phyloP scores from a whole-genome alignment of 495 filamentous ascomycete species.

The Achaetomiella virescens region DNA sequence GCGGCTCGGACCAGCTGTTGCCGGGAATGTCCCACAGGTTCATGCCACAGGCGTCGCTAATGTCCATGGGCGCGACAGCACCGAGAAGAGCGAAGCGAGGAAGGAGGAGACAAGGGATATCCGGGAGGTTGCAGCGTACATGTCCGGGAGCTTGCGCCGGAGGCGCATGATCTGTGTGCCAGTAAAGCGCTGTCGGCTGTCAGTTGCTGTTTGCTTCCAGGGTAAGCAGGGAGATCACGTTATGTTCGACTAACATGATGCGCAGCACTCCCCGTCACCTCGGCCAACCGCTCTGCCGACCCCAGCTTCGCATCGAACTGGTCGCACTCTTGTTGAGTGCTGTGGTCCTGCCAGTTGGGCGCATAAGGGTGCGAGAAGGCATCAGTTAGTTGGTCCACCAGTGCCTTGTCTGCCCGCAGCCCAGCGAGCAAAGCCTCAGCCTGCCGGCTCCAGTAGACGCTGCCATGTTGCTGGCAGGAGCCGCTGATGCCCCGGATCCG shows the following conservation, averaged over 20 bases:
- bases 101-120: slow-evolving; percentile 95
- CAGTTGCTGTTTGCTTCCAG: slow-evolving; percentile 12
- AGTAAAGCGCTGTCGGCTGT: slow-evolving; percentile 74
- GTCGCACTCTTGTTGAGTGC: slow-evolving; percentile 87
- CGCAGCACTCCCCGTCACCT: slow-evolving; percentile 80
- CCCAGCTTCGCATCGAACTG: slow-evolving; percentile 71
- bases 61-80: slow-evolving; percentile 79
- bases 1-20: slow-evolving; percentile 62
- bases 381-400: slow-evolving; percentile 61
- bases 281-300: slow-evolving; percentile 58
- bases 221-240: neutral
- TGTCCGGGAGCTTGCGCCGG: slow-evolving; percentile 66
- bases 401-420: slow-evolving; percentile 51
- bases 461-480: slow-evolving; percentile 94
- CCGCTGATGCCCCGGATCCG: slow-evolving; percentile 79
- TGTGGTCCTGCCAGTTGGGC: slow-evolving; percentile 97
- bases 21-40: slow-evolving; percentile 88
- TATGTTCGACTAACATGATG: slow-evolving; percentile 65
- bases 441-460: slow-evolving; percentile 76
- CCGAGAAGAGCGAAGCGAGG: slow-evolving; percentile 89
- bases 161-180: slow-evolving; percentile 93
- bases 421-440: slow-evolving; percentile 59
- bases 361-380: slow-evolving; percentile 83
- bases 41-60: slow-evolving; percentile 93
- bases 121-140: slow-evolving; percentile 71